Evolutionary conservation across 2,329 filamentous ascomycete species (phyloP).

Genomic region (Calonectria pteridis): DNA sequence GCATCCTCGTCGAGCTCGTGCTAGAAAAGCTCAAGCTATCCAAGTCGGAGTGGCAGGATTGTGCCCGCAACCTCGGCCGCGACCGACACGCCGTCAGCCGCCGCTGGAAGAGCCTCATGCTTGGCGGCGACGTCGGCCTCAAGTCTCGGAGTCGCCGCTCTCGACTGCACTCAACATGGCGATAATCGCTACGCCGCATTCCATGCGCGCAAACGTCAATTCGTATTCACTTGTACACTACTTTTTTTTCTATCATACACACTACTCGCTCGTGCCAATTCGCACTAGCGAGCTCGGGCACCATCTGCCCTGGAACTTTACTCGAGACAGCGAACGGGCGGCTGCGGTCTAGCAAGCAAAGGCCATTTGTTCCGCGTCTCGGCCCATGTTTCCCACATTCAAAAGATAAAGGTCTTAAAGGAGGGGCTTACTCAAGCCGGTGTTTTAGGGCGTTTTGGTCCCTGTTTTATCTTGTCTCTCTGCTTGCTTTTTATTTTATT

Average conservation of each 20-base stretch:
- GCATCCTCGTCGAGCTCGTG: constrained; percentile 75
- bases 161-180: constrained; percentile 68
- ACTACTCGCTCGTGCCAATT: constrained; percentile 17
- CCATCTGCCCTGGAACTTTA: constrained; percentile 5
- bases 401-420: constrained; percentile 36
- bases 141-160: constrained; percentile 60
- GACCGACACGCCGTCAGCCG: constrained; percentile 68
- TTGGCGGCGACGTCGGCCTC: constrained; percentile 70
- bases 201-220: not conserved
- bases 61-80: constrained; percentile 72
- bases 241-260: constrained; percentile 13
- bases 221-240: constrained; percentile 34
- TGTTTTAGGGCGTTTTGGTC: constrained; percentile 38
- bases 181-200: constrained; percentile 46
- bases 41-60: constrained; percentile 76
- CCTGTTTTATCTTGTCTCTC: constrained; percentile 22
- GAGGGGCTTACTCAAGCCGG: constrained; percentile 30
- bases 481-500: not conserved
- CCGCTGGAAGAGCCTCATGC: constrained; percentile 74
- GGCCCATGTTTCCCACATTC: constrained; percentile 7
- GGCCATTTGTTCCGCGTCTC: not conserved
- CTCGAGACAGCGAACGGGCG: constrained; percentile 12
- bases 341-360: constrained; percentile 16
- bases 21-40: constrained; percentile 75
- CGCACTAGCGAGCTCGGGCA: constrained; percentile 1